A percentile compares a stretch with the other conserved stretches of the same genome.
Conservation (phyloP, 768 basidiomycete genomes). For the Pleurotus ostreatus region DNA sequence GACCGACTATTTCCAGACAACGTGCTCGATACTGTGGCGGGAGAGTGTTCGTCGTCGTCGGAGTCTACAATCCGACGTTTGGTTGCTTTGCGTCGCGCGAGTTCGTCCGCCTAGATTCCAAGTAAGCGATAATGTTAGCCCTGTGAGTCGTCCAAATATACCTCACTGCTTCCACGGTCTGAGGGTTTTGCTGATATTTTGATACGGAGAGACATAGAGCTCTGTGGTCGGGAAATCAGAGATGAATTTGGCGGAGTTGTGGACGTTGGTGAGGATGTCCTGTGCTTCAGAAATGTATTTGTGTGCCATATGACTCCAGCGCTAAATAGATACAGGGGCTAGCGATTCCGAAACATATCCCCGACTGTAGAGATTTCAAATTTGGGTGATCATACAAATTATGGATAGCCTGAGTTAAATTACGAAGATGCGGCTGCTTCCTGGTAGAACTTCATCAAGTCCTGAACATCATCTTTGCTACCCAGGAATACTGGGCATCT, state of each 20-base stretch:
- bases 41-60: slow-evolving; percentile 22
- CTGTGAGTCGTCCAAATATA: background rate
- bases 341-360: too few relatives aligned
- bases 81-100: slow-evolving; percentile 16
- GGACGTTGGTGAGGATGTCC: too few relatives aligned
- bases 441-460: slow-evolving; percentile 84
- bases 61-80: slow-evolving; percentile 25
- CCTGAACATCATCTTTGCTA: slow-evolving; percentile 87
- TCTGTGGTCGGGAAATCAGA: too few relatives aligned
- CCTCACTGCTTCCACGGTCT: background rate
- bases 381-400: too few relatives aligned
- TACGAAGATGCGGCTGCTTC: slow-evolving; percentile 23
- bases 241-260: too few relatives aligned
- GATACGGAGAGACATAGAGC: slow-evolving; percentile 19
- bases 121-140: background rate
- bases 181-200: slow-evolving; percentile 16
- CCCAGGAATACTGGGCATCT: slow-evolving; percentile 93
- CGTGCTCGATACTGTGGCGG: background rate
- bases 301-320: background rate
- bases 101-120: background rate
- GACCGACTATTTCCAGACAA: slow-evolving; percentile 5
- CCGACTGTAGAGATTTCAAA: too few relatives aligned
- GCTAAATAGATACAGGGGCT: background rate
- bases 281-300: too few relatives aligned
- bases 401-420: too few relatives aligned